phyloP scores from a whole-genome alignment of 331 rosid genomes.

The Phaseolus coccineus region DNA sequence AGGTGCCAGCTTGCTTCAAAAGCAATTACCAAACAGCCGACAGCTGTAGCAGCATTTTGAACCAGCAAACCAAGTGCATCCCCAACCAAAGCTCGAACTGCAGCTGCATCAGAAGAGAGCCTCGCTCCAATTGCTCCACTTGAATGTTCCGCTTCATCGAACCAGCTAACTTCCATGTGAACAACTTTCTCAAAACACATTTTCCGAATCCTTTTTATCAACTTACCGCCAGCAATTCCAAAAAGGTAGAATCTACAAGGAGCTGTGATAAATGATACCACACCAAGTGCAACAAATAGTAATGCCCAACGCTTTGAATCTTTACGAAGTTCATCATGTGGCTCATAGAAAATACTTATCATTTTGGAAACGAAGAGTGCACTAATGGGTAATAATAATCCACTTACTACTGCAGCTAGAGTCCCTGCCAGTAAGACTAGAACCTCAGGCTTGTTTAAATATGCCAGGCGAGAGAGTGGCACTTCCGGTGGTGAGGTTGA shows the following conservation, averaged over 20 bases:
- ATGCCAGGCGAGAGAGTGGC: conserved; percentile 70
- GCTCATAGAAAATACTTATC: conserved; percentile 63
- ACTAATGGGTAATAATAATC: conserved; percentile 55
- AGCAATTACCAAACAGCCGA: conserved; percentile 70
- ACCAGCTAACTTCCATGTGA: conserved; percentile 90
- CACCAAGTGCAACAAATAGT: conserved; percentile 56
- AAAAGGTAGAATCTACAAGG: conserved; percentile 67
- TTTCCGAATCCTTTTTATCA: conserved; percentile 62
- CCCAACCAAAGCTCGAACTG: conserved; percentile 70
- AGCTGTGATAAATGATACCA: conserved; percentile 50
- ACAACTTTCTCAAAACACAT: conserved; percentile 74
- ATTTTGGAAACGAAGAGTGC: conserved; percentile 62
- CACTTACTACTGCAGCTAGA: conserved; percentile 64
- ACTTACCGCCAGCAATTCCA: conserved; percentile 68
- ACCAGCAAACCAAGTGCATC: conserved; percentile 76
- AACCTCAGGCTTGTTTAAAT: conserved; percentile 81
- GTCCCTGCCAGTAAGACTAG: conserved; percentile 64
- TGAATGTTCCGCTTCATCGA: conserved; percentile 77
- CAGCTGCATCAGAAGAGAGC: conserved; percentile 78
- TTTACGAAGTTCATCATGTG: conserved; percentile 57
- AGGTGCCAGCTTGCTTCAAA: conserved; percentile 79
- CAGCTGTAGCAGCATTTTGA: conserved; percentile 61
- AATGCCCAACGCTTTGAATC: conserved; percentile 76
- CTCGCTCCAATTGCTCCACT: conserved; percentile 87
- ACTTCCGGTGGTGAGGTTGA: conserved; percentile 51